phyloP scores from a whole-genome alignment of 768 basidiomycete genomes.

The Lactifluus echinatus region DNA sequence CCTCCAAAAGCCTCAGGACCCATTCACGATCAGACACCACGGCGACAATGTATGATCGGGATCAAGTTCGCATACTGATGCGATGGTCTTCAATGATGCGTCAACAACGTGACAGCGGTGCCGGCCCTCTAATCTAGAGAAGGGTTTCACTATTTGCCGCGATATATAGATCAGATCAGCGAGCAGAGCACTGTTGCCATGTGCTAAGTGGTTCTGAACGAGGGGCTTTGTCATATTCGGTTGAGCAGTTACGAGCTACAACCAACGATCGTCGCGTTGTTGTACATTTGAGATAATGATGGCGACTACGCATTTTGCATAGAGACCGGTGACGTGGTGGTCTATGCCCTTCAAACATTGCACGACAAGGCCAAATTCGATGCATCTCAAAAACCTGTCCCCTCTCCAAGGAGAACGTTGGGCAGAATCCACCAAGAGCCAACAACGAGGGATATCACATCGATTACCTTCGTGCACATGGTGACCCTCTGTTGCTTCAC shows the following conservation, averaged over 20 bases:
- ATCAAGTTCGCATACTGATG: neutral
- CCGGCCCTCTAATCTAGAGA: neutral
- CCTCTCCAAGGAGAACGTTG: neutral
- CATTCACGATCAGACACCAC: too few species aligned
- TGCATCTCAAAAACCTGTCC: neutral
- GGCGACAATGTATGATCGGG: too few species aligned
- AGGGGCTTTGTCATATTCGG: neutral
- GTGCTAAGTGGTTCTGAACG: neutral
- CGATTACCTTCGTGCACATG: slow-evolving; percentile 3
- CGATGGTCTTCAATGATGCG: neutral
- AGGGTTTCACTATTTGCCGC: neutral
- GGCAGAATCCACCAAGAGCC: slow-evolving; percentile 1
- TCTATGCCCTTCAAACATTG: neutral
- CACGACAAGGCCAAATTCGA: slow-evolving; percentile 1
- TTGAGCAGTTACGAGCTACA: neutral
- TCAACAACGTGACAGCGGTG: neutral
- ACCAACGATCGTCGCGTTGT: neutral
- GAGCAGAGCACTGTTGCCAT: neutral
- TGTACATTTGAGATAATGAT: neutral
- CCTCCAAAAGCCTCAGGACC: too few species aligned
- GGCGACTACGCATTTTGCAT: neutral
- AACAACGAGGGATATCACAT: neutral
- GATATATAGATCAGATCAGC: neutral
- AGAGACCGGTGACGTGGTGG: neutral
- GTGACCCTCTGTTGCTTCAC: neutral